phyloP scores from a whole-genome alignment of 768 basidiomycete genomes.

The Kondoa subrosea region DNA sequence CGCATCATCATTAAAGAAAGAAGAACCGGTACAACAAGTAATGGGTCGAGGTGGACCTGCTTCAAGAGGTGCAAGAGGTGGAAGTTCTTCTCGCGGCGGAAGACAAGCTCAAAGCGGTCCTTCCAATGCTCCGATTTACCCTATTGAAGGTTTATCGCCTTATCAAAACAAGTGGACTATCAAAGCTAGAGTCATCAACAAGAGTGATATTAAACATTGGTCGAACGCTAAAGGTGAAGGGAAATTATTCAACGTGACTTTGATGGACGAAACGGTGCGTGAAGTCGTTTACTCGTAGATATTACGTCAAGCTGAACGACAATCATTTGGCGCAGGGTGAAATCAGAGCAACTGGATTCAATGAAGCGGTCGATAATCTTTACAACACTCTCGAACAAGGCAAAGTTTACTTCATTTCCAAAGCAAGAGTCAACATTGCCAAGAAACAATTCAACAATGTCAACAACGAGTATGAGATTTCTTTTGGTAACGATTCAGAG shows the following conservation, averaged over 20 bases:
- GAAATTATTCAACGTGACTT: conserved; percentile 74
- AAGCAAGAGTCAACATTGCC: conserved; percentile 78
- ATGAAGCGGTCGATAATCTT: conserved; percentile 60
- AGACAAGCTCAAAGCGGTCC: conserved; percentile 26
- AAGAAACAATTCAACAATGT: conserved; percentile 92
- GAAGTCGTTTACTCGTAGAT: conserved; percentile 36
- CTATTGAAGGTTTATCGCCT: conserved; percentile 85
- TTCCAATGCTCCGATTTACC: conserved; percentile 39
- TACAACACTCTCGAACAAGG: conserved; percentile 76
- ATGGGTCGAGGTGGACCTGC: conserved; percentile 24
- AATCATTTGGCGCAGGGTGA: conserved; percentile 30
- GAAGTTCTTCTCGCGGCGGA: conserved; percentile 12
- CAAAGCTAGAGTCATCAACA: conserved; percentile 78
- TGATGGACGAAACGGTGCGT: conserved; percentile 70
- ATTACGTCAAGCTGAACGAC: conserved; percentile 26
- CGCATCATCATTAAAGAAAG: conserved; percentile 20
- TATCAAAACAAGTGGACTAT: conserved; percentile 99
- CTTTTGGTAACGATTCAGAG: conserved; percentile 64
- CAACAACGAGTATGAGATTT: conserved; percentile 80
- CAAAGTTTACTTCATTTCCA: conserved; percentile 80
- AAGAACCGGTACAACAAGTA: conserved; percentile 30
- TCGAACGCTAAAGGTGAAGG: conserved; percentile 81
- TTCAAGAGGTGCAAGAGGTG: conserved; percentile 20
- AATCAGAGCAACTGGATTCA: conserved; percentile 83
- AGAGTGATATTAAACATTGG: conserved; percentile 76